A percentile compares a stretch with the other conserved stretches of the same genome.
phyloP scores from a whole-genome alignment of 2,329 filamentous ascomycete genomes.

The Epichloe baconii region DNA sequence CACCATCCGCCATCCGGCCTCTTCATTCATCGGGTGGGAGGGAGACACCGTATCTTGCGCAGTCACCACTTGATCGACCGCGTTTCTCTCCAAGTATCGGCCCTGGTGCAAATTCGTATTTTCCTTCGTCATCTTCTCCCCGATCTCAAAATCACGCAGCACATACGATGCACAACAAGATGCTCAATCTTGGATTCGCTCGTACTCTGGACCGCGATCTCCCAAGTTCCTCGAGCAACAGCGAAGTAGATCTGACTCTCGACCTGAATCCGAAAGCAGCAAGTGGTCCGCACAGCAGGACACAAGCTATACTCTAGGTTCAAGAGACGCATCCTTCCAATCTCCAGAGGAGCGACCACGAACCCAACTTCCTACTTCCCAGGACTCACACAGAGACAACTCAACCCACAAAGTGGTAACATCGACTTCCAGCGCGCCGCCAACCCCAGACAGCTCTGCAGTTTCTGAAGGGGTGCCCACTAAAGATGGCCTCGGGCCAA shows the following conservation, averaged over 20 bases:
- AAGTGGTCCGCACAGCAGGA: constrained; percentile 30
- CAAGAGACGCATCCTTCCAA: constrained; percentile 24
- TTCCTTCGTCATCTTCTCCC: constrained; percentile 26
- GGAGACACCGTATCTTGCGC: constrained; percentile 26
- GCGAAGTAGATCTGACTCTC: constrained; percentile 20
- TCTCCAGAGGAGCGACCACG: constrained; percentile 22
- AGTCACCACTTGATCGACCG: constrained; percentile 35
- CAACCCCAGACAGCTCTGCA: constrained; percentile 16
- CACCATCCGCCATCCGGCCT: constrained; percentile 29
- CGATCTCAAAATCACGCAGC: constrained; percentile 30
- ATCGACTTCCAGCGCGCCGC: constrained; percentile 14
- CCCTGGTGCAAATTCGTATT: constrained; percentile 33
- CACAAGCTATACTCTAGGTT: constrained; percentile 29
- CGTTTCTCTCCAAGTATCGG: constrained; percentile 25
- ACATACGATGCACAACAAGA: constrained; percentile 33
- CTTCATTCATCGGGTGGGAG: constrained; percentile 35
- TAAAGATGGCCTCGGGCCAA: constrained; percentile 51
- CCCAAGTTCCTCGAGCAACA: constrained; percentile 30
- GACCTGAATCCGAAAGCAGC: constrained; percentile 22
- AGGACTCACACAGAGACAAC: constrained; percentile 17
- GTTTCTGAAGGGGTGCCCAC: constrained; percentile 31
- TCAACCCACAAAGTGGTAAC: constrained; percentile 15
- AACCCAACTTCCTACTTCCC: constrained; percentile 24
- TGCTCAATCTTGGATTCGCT: constrained; percentile 20
- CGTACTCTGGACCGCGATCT: constrained; percentile 31